Evolutionary conservation across 164 flowering plant species (phyloP), one percentile per base, ranked within the genome.

Genomic region (Taxillus chinensis): DNA sequence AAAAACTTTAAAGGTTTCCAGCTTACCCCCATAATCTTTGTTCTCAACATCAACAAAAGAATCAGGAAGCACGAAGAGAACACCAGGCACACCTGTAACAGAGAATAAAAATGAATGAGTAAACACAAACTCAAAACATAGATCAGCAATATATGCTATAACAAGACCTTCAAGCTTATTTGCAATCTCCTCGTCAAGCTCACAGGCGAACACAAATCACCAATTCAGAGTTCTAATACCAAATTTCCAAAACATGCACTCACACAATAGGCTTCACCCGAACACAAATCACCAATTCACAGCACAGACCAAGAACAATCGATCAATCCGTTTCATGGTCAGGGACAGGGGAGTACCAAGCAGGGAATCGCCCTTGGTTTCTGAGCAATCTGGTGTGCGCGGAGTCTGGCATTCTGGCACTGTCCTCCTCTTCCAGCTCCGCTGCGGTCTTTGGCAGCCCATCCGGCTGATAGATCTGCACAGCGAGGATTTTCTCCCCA

Each of bases 381-480:
- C 96, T 78, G 14, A 92, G 87, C 67, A 92, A 64, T 40, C 87
- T 81, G 1, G 98, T 90, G 75, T 53, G 83, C 0, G 89, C 77
- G 7, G 96, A 92, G 60, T 92, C 98, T 0, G 89, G 89, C 96
- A 90, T 82, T 71, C 73, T 82, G 4, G 67, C 80, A 9, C 63
- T 64, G 74, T 90, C 96, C 70, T 92, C 98, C 67, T 92, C 98
- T 59, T 86, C 90, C 7, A 90, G 10, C 70, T 90, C 98, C 55
- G 80, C 81, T 17, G 15, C 42, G 0, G 83, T 65, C 62, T 85
- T 90, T 0, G 96, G 98, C 73, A 92, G 60, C 39, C 96, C 93
- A 45, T 92, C 98, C 7, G 96, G 96, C 27, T n/a, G n/a, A n/a
- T n/a, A n/a, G n/a, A n/a, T n/a, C n/a, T n/a, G n/a, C n/a, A n/a